These are phyloP conservation scores for Trypanosoma caninum DNA, from an alignment of 208 protist genomes.

Conservation along the genomic window DNA sequence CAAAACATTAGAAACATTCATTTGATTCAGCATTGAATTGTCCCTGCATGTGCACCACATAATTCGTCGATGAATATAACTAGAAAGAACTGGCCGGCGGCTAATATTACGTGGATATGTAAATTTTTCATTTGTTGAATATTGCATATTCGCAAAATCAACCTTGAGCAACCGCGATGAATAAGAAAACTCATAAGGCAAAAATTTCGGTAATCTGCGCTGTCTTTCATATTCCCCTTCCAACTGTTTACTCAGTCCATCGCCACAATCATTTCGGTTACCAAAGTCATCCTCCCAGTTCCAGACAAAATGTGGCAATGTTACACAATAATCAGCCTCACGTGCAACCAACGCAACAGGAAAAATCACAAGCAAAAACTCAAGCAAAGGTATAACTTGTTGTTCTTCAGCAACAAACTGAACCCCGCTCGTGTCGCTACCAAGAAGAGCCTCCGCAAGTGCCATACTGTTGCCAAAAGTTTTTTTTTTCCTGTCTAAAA, in stretches of 20 bases:
- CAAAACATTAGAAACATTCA: not conserved
- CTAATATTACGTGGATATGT: slow-evolving; percentile 18
- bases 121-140: slow-evolving; percentile 10
- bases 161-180: slow-evolving; percentile 6
- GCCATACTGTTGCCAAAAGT: slow-evolving; percentile 9
- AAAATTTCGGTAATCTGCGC: slow-evolving; percentile 17
- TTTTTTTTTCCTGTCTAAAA: slow-evolving; percentile 11
- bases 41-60: slow-evolving; percentile 23
- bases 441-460: slow-evolving; percentile 17
- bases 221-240: slow-evolving; percentile 64
- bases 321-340: slow-evolving; percentile 50
- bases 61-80: slow-evolving; percentile 20
- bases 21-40: not conserved
- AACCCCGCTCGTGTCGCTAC: slow-evolving; percentile 42
- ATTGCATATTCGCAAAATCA: slow-evolving; percentile 21
- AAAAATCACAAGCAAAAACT: slow-evolving; percentile 66
- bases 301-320: slow-evolving; percentile 62
- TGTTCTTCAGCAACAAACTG: slow-evolving; percentile 62
- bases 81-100: slow-evolving; percentile 14
- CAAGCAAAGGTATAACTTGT: slow-evolving; percentile 50
- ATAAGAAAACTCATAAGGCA: slow-evolving; percentile 10
- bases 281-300: slow-evolving; percentile 87
- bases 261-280: slow-evolving; percentile 61
- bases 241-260: slow-evolving; percentile 36
- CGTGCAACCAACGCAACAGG: slow-evolving; percentile 30